phyloP scores from a whole-genome alignment of 148 eudicot species.

The Pouteria glomerata region DNA sequence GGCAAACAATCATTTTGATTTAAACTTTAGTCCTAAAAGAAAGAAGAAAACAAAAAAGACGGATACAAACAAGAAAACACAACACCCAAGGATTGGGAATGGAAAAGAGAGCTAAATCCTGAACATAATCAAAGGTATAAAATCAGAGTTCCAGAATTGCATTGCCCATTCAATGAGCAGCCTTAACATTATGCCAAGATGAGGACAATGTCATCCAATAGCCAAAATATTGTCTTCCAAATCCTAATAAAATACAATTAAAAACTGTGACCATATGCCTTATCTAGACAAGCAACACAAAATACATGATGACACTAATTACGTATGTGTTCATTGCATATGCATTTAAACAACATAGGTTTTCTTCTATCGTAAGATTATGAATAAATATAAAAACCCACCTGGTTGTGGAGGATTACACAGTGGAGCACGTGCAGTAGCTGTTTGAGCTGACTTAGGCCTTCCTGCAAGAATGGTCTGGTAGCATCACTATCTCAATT shows the following conservation, averaged over 20 bases:
- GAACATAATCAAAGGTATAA: too few relatives aligned
- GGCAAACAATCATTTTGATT: constrained; percentile 1
- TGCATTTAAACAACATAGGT: not conserved
- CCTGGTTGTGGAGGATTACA: constrained; percentile 15
- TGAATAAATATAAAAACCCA: not conserved
- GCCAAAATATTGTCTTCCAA: too few relatives aligned
- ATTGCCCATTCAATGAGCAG: too few relatives aligned
- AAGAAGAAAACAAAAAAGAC: not conserved
- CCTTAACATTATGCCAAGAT: too few relatives aligned
- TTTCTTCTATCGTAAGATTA: too few relatives aligned
- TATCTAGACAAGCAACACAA: not conserved
- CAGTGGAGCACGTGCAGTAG: not conserved
- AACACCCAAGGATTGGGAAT: too few relatives aligned
- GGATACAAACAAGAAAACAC: too few relatives aligned
- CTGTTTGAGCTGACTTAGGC: constrained; percentile 14
- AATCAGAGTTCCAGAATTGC: too few relatives aligned
- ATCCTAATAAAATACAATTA: too few relatives aligned
- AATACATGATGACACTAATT: not conserved
- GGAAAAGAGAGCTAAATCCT: too few relatives aligned
- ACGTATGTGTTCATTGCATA: not conserved
- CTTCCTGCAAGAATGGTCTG: constrained; percentile 5
- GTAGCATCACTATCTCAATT: not conserved
- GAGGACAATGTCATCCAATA: too few relatives aligned
- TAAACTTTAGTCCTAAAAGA: not conserved
- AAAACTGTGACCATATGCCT: not conserved